These are phyloP conservation scores for Pyrenophora teres DNA, from an alignment of 2,329 filamentous ascomycete species.

Conservation along the genomic window DNA sequence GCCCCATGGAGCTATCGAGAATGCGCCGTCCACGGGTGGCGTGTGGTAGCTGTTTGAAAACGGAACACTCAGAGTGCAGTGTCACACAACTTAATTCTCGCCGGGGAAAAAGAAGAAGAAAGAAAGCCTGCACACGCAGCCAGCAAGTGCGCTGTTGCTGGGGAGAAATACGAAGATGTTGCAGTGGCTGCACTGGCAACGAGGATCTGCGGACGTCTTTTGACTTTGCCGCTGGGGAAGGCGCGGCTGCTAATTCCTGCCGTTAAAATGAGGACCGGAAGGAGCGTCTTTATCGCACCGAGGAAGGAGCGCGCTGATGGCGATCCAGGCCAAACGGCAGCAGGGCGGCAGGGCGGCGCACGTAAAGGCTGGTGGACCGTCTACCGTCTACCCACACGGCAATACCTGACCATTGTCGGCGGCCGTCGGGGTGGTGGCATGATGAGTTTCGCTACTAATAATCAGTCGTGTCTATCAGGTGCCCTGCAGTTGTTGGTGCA, in stretches of 20 bases:
- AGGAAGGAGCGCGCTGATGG: conserved; percentile 6
- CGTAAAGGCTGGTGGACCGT: background rate
- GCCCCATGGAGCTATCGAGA: conserved; percentile 14
- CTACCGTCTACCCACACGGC: background rate
- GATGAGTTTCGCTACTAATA: conserved; percentile 2
- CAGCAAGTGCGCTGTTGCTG: background rate
- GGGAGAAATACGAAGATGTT: background rate
- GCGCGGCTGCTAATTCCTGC: background rate
- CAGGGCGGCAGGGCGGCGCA: too few relatives aligned
- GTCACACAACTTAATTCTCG: conserved; percentile 13
- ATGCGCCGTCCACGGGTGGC: conserved; percentile 15
- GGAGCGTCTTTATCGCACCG: conserved; percentile 10
- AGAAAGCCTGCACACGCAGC: background rate
- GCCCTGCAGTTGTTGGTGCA: conserved; percentile 11
- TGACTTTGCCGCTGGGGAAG: background rate
- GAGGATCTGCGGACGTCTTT: background rate
- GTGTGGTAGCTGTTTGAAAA: conserved; percentile 19
- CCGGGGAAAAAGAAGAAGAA: conserved; percentile 2
- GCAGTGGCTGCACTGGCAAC: too few relatives aligned
- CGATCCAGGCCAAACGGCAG: too few relatives aligned
- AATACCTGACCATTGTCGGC: too few relatives aligned
- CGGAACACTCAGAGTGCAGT: conserved; percentile 8
- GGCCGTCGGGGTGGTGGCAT: background rate
- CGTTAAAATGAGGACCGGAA: conserved; percentile 14
- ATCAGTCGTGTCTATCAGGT: conserved; percentile 8